Evolutionary conservation across 305 asterid genomes (phyloP).

Genomic region (Solanum hybrid): DNA sequence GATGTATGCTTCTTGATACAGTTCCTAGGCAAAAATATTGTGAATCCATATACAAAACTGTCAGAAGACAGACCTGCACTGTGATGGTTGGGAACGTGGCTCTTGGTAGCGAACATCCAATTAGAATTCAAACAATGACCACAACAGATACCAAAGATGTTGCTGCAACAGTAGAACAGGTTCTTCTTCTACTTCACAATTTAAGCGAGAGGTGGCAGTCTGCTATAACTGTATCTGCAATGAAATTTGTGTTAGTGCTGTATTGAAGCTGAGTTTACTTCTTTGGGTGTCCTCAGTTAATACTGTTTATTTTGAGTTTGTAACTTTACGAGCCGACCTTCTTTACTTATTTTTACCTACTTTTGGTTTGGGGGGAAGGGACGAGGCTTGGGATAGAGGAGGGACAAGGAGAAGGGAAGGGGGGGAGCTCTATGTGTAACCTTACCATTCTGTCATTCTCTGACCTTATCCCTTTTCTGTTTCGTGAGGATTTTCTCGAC

Average conservation of each 20-base stretch:
- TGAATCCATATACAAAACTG: slow-evolving; percentile 78
- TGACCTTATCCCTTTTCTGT: background rate
- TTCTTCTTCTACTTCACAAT: slow-evolving; percentile 14
- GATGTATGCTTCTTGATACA: slow-evolving; percentile 21
- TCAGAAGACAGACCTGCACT: slow-evolving; percentile 84
- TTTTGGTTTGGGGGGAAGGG: background rate
- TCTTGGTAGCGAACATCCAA: slow-evolving; percentile 94
- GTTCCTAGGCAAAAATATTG: slow-evolving; percentile 96
- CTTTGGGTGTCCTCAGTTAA: background rate
- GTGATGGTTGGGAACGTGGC: slow-evolving; percentile 99
- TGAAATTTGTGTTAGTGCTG: background rate
- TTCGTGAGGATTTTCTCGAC: background rate
- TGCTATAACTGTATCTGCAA: background rate
- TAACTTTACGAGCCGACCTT: background rate
- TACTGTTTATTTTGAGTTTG: background rate
- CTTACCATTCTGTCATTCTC: background rate
- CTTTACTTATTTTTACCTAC: background rate
- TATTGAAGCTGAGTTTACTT: background rate
- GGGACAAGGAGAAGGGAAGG: background rate
- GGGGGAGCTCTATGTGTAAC: background rate
- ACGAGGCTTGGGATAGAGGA: background rate
- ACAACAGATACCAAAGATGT: slow-evolving; percentile 96
- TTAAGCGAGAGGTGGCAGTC: background rate
- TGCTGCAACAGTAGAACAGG: slow-evolving; percentile 95
- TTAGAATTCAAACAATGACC: slow-evolving; percentile 96